Base-by-base conservation (phyloP, 2,329 filamentous ascomycete species). In the Exserohilum turcica region DNA sequence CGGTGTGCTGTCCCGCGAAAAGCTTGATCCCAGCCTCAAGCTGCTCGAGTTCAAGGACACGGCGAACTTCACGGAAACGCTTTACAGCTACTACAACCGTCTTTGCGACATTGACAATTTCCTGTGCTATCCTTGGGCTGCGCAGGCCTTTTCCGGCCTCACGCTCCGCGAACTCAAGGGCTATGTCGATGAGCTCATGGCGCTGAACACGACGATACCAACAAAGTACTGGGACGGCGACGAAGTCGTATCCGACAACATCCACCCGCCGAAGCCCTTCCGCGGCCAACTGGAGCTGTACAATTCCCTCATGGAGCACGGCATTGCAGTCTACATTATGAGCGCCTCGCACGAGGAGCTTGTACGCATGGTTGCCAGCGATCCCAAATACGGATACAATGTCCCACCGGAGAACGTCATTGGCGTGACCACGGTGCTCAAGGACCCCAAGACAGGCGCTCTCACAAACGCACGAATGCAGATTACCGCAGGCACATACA, bases 311-410 rank as follows among this genome's bases (percentile, higher is more conserved):
- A 68, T 68, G 65, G 56, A 63, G 32, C 59, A 71, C 16, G 67
- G 67, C 9, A 71, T 71, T 47, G 58, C 52, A 5, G 67, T 71
- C 9, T 71, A 67, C 21, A 65, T 71, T 8, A 65, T 71, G 36
- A 66, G 63, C 38, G 67, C 67, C 6, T 59, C 67, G 13, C 61
- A 69, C 32, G 67, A 71, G 43, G 67, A 71, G 43, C 63, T 71
- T n/a, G 67, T 71, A 7, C 64, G 67, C 10, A 66, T 71, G 60
- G 64, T 71, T 7, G 67, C 66, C 33, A 66, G 63, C 48, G 67
- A 71, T 37, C 66, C 66, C 2, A 68, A 69, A 31, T 71, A 71
- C 33, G 67, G 67, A 16, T 71, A 69, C 57, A 71, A 71, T 15
- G 61, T 71, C 0, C 64, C 63, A 6, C 64, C 67, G 0, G 40